Evolutionary conservation across 225 moss, liverwort and hornwort genomes (phyloP).

Genomic region (Marchantia paleacea): DNA sequence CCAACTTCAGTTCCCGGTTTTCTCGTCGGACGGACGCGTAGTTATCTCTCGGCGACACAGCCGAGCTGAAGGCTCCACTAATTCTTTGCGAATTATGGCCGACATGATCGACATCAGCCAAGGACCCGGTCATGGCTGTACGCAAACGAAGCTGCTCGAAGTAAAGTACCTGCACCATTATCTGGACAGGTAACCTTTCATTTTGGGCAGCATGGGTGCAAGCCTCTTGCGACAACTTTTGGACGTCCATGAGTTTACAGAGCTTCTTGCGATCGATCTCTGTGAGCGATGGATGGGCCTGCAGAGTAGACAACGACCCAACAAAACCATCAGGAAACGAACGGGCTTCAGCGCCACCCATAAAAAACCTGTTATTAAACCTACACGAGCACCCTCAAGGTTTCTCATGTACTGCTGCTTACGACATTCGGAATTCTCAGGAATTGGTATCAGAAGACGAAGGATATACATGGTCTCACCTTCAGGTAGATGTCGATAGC

Average conservation of each 20-base stretch:
- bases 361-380: too few relatives aligned
- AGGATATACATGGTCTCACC: constrained; percentile 34
- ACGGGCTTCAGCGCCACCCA: background rate
- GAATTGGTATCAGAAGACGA: background rate
- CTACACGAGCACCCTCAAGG: too few relatives aligned
- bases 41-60: constrained; percentile 83
- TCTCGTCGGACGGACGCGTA: constrained; percentile 85
- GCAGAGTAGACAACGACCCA: constrained; percentile 3
- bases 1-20: constrained; percentile 91
- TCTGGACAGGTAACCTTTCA: constrained; percentile 91
- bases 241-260: constrained; percentile 98
- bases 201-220: constrained; percentile 98
- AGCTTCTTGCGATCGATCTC: constrained; percentile 89
- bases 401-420: too few relatives aligned
- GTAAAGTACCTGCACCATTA: constrained; percentile 97
- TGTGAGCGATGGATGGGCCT: constrained; percentile 88
- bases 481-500: constrained; percentile 97
- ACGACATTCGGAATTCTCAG: too few relatives aligned
- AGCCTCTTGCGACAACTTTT: constrained; percentile 96
- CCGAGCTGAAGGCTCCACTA: constrained; percentile 75
- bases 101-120: constrained; percentile 50
- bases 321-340: background rate
- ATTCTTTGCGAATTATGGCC: constrained; percentile 65
- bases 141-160: constrained; percentile 95
- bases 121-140: constrained; percentile 63